Percentiles rank a stretch among this genome's conserved stretches.
Conservation (phyloP, 2,329 filamentous ascomycete genomes). For the Fusarium equiseti region DNA sequence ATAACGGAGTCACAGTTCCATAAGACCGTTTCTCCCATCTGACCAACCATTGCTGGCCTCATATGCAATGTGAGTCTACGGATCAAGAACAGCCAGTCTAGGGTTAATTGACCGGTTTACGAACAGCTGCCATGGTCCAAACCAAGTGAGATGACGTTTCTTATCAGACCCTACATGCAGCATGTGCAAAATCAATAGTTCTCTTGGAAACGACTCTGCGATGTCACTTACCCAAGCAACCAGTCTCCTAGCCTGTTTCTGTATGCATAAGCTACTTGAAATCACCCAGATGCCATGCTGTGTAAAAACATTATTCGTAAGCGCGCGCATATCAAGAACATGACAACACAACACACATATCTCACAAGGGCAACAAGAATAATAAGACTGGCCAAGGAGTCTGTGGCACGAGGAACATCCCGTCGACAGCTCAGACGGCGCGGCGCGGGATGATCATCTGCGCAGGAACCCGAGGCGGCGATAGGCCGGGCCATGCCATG, state of each 20-base stretch:
- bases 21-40: not conserved
- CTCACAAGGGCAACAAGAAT: slow-evolving; percentile 15
- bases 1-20: not conserved
- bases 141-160: slow-evolving; percentile 6
- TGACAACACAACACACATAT: slow-evolving; percentile 14
- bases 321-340: slow-evolving; percentile 27
- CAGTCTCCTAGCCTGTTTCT: not conserved
- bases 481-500: slow-evolving; percentile 39
- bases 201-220: slow-evolving; percentile 2
- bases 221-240: slow-evolving; percentile 7
- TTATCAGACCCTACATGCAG: slow-evolving; percentile 34
- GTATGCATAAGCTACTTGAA: slow-evolving; percentile 9
- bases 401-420: slow-evolving; percentile 27
- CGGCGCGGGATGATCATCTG: slow-evolving; percentile 48
- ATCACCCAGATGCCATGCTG: slow-evolving; percentile 33
- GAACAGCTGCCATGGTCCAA: slow-evolving; percentile 10
- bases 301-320: slow-evolving; percentile 42
- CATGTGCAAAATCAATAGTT: slow-evolving; percentile 30
- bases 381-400: slow-evolving; percentile 38
- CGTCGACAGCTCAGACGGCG: slow-evolving; percentile 45
- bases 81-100: not conserved
- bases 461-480: slow-evolving; percentile 49
- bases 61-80: slow-evolving; percentile 20
- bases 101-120: slow-evolving; percentile 1
- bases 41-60: slow-evolving; percentile 22